These are phyloP conservation scores for Solanum clarkiae DNA, from an alignment of 257 asterid genomes.

Conservation along the genomic window DNA sequence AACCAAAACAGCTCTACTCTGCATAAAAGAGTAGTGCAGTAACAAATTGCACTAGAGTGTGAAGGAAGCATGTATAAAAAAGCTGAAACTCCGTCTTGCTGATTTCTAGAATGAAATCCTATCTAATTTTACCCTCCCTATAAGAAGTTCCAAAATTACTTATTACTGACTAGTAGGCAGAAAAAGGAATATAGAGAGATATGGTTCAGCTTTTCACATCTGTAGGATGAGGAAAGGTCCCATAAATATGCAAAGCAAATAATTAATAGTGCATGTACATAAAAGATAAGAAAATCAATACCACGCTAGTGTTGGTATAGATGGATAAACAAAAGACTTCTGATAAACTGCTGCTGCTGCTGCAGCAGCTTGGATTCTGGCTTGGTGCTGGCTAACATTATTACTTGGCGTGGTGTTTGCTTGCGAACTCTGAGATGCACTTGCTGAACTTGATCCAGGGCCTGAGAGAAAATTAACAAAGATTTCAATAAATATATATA, in stretches of 20 bases:
- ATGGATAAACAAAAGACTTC: slow-evolving; percentile 91
- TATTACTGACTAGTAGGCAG: background rate
- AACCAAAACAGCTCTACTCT: background rate
- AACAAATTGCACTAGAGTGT: background rate
- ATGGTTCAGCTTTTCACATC: background rate
- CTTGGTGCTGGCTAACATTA: slow-evolving; percentile 51
- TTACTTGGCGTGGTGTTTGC: slow-evolving; percentile 25
- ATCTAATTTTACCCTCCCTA: background rate
- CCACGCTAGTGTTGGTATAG: slow-evolving; percentile 44
- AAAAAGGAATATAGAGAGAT: background rate
- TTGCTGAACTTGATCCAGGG: slow-evolving; percentile 45
- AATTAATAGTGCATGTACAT: background rate
- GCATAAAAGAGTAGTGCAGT: background rate
- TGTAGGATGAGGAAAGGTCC: background rate
- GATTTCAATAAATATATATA: background rate
- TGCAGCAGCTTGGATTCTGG: slow-evolving; percentile 83
- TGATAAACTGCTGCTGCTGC: slow-evolving; percentile 69
- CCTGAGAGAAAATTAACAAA: slow-evolving; percentile 1
- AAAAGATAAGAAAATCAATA: slow-evolving; percentile 15
- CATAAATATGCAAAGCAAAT: background rate
- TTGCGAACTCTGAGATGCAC: slow-evolving; percentile 41
- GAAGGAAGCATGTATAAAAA: background rate
- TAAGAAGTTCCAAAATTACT: background rate
- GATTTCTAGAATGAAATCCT: background rate
- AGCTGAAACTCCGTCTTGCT: background rate